Conservation (phyloP, 1,284 basidiomycete genomes). For the Microbotryum silenes-acaulis region DNA sequence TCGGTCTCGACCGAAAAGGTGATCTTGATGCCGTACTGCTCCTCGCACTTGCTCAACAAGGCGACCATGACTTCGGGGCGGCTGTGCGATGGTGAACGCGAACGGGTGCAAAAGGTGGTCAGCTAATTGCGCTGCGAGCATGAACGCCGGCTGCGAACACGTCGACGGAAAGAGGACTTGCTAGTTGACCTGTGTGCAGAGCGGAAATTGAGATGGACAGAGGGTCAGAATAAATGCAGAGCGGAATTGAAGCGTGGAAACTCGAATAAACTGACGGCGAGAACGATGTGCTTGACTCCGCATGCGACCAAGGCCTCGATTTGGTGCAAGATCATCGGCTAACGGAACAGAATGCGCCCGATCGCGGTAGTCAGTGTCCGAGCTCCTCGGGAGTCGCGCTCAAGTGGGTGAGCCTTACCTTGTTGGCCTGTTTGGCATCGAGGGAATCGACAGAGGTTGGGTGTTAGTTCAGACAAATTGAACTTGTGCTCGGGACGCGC, state of each 20-base stretch:
- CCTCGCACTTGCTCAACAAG: slow-evolving; percentile 49
- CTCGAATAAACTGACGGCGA: slow-evolving; percentile 47
- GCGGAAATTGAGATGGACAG: no score
- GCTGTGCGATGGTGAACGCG: slow-evolving; percentile 10
- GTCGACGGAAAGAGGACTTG: not conserved
- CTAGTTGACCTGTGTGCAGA: slow-evolving; percentile 19
- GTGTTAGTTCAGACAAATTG: no score
- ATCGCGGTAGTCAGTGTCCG: no score
- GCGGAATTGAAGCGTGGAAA: no score
- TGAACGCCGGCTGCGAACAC: not conserved
- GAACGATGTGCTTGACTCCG: slow-evolving; percentile 51
- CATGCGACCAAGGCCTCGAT: slow-evolving; percentile 49
- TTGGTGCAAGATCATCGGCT: slow-evolving; percentile 43
- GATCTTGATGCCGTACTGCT: slow-evolving; percentile 50
- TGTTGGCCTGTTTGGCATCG: slow-evolving; percentile 1
- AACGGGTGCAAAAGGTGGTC: not conserved
- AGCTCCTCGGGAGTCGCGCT: no score
- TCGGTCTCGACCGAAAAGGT: slow-evolving; percentile 50
- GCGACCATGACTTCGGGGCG: slow-evolving; percentile 46
- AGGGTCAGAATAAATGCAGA: no score
- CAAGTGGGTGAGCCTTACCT: not conserved
- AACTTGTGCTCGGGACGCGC: not conserved
- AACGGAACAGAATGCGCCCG: no score
- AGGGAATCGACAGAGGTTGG: not conserved
- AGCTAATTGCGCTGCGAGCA: not conserved